These are phyloP conservation scores for Xerocomus potaroensis DNA, from an alignment of 768 basidiomycete genomes.

Conservation along the genomic window DNA sequence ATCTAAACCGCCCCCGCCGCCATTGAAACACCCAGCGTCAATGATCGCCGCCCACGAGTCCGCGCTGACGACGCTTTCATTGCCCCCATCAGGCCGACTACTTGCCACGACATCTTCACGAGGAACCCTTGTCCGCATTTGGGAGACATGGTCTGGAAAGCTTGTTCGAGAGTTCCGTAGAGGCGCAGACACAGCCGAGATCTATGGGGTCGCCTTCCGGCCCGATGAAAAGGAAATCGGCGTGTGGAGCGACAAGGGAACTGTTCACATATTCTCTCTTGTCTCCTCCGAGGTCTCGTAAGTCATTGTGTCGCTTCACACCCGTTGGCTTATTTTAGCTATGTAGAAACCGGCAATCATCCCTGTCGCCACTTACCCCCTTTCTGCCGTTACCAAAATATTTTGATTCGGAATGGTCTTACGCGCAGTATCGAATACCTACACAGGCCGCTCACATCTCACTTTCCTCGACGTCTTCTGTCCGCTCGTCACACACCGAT, in stretches of 20 bases:
- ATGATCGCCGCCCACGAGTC: conserved; percentile 84
- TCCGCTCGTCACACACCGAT: conserved; percentile 53
- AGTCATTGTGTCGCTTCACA: conserved; percentile 30
- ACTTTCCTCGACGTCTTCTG: conserved; percentile 59
- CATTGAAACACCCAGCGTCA: conserved; percentile 62
- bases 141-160: conserved; percentile 72
- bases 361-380: conserved; percentile 73
- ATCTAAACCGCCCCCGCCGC: conserved; percentile 52
- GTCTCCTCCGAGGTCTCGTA: conserved; percentile 61
- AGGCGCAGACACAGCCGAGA: conserved; percentile 86
- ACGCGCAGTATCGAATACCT: conserved; percentile 88
- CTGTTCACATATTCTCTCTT: conserved; percentile 84
- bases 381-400: conserved; percentile 85
- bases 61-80: conserved; percentile 71
- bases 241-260: conserved; percentile 95
- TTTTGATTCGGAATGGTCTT: conserved; percentile 95
- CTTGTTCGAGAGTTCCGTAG: conserved; percentile 76
- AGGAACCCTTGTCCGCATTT: conserved; percentile 85
- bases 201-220: conserved; percentile 86
- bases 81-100: conserved; percentile 72
- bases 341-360: conserved; percentile 76
- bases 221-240: conserved; percentile 83
- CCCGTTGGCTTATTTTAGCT: conserved; percentile 3
- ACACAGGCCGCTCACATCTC: conserved; percentile 80
- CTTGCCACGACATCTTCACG: conserved; percentile 80